Evolutionary conservation across 768 basidiomycete genomes (phyloP), one percentile per base, ranked within the genome.

Genomic region (Mycena crocata): DNA sequence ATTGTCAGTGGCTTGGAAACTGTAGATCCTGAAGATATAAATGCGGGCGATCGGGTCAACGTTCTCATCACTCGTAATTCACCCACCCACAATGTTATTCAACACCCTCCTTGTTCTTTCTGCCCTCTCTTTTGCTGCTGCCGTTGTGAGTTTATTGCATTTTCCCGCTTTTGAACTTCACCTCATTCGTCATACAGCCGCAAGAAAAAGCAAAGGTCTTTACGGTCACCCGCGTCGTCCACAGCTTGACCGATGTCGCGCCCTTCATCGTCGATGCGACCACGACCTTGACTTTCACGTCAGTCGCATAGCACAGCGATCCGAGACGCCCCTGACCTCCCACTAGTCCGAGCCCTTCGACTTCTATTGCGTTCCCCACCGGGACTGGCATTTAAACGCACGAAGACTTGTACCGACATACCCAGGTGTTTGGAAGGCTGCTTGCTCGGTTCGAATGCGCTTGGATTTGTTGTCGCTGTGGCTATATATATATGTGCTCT

Each of bases 21-120:
- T 12, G 49, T 12, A 50, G 13, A 13, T 5, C 4, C 28, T 52
- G 5, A 13, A 8, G 30, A 34, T 7, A 15, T 32, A 31, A 34
- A 12, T 30, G 19, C 23, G 4, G n/a, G 3, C 21, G 30, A n/a
- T 40, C 28, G n/a, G 40, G 15, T 40, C 37, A 37, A 37, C 35
- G 9, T 19, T 42, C 40, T n/a, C n/a, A n/a, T n/a, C n/a, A n/a
- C n/a, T n/a, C n/a, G n/a, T n/a, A n/a, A n/a, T n/a, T n/a, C n/a
- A n/a, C n/a, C n/a, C n/a, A n/a, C n/a, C n/a, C n/a, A n/a, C 17
- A 42, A 56, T 56, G 54, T 24, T 56, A 15, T 39, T 40, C 54
- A 56, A 56, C 23, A 37, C 37, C 23, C 8, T 56, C 21, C 28
- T 56, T 23, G 37, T 5, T n/a, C 35, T 56, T 23, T 17, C 30